Base-by-base conservation (phyloP, 116 monocot species). In the Thalassia testudinum region DNA sequence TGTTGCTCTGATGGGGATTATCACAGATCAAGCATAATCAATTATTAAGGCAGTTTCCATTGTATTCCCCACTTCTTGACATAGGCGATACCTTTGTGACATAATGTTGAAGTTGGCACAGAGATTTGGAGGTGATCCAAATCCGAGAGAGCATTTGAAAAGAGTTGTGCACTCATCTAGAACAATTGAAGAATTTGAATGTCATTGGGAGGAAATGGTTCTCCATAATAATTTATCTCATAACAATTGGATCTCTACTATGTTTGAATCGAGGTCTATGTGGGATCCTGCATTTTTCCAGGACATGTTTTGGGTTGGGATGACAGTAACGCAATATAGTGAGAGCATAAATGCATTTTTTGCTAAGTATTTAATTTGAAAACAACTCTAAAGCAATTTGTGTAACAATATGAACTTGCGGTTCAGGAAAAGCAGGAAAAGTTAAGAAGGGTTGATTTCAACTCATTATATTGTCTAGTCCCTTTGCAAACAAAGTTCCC, bases 361-460 rank as follows among this genome's bases (percentile, higher is more conserved):
- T 58, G 57, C 53, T 29, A 26, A 19, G 0, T 60, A 53, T 60
- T 17, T 71, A 0, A 59, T 8, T 27, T 47, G 14, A 65, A 47
- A 12, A 70, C 23, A 22, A 43, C n/a, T 1, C 10, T 71, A 2
- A 64, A 60, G 23, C 54, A 59, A 52, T 71, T 71, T 54, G 16
- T 71, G 6, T 24, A 53, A 28, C 59, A 52, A 37, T 71, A 48
- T 42, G 64, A 65, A 13, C 47, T 50, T 29, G 53, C 59, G 0
- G 17, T 71, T 19, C 48, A 17, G 30, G 34, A 17, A 15, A 71
- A 45, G n/a, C 12, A 43, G 28, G 59, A 64, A n/a, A 71, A 54
- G 17, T 59, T 53, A 28, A 22, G 13, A 5, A 21, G 60, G 11
- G 60, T 42, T 18, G 59, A 71, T 25, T 47, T 53, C 27, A 42